Evolutionary conservation across 768 basidiomycete genomes (phyloP).

Genomic region (Mycena floridula): DNA sequence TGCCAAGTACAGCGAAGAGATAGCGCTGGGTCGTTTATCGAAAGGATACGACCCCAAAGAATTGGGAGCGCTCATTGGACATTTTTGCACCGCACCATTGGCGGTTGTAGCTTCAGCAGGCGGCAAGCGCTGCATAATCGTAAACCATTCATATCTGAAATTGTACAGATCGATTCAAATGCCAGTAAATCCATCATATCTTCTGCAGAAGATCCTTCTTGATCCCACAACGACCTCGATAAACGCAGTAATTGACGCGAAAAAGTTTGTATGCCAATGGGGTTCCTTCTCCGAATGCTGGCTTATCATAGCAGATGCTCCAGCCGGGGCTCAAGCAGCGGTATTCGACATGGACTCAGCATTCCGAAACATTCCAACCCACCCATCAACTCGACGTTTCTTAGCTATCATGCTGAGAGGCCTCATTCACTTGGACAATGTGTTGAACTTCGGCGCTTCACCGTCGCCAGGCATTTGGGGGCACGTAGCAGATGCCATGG

Average conservation of each 20-base stretch:
- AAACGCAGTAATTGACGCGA: constrained; percentile 8
- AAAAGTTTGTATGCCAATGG: no score
- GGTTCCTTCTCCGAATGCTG: constrained; percentile 7
- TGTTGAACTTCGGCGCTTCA: constrained; percentile 16
- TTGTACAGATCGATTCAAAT: neutral
- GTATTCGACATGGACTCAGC: neutral
- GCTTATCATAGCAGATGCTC: neutral
- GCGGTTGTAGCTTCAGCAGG: constrained; percentile 2
- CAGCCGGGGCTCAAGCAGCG: constrained; percentile 2
- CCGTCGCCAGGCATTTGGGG: constrained; percentile 25
- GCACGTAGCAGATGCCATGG: constrained; percentile 22
- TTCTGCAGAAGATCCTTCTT: neutral
- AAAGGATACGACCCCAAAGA: neutral
- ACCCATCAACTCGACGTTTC: constrained; percentile 1
- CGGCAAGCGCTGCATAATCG: neutral
- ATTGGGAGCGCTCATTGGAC: constrained; percentile 7
- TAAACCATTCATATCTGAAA: neutral
- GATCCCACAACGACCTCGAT: constrained; percentile 1
- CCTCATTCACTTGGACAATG: constrained; percentile 8
- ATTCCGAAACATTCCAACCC: constrained; percentile 3
- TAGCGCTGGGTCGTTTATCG: neutral
- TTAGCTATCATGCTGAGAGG: neutral
- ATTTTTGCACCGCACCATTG: constrained; percentile 6
- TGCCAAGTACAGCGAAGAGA: neutral
- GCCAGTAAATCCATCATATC: neutral